Percentiles rank a stretch among this genome's conserved stretches.
phyloP scores from a whole-genome alignment of 306 rosid genomes.

The Vicia villosa region DNA sequence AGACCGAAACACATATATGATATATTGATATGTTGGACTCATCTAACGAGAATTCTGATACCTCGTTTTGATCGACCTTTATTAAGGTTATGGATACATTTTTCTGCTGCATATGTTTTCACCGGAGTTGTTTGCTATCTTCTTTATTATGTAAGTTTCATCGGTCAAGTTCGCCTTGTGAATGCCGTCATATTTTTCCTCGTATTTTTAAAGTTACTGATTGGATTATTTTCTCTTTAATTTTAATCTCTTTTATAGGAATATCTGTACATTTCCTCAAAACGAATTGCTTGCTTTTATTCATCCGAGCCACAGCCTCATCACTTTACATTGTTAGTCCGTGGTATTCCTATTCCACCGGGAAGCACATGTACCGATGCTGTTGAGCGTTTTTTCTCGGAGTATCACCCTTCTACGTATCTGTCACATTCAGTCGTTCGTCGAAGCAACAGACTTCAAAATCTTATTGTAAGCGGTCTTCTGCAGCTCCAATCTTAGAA shows the following conservation, averaged over 20 bases:
- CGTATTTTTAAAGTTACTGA: constrained; percentile 9
- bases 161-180: constrained; percentile 28
- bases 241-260: constrained; percentile 58
- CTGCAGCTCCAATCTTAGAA: constrained; percentile 20
- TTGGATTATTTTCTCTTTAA: constrained; percentile 18
- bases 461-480: constrained; percentile 64
- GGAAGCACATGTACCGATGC: constrained; percentile 65
- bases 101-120: constrained; percentile 75
- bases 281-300: constrained; percentile 58
- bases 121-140: constrained; percentile 86
- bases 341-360: constrained; percentile 66
- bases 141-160: constrained; percentile 72
- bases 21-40: neutral
- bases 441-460: constrained; percentile 56
- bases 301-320: constrained; percentile 68
- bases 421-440: constrained; percentile 68
- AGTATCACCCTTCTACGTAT: constrained; percentile 76
- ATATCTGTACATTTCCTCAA: constrained; percentile 60
- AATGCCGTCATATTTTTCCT: constrained; percentile 25
- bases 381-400: constrained; percentile 70
- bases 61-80: constrained; percentile 35
- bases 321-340: constrained; percentile 65
- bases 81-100: constrained; percentile 88
- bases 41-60: constrained; percentile 42
- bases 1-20: constrained; percentile 18